Conservation (phyloP, 2,329 filamentous ascomycete species). For the Arthroderma sp. region DNA sequence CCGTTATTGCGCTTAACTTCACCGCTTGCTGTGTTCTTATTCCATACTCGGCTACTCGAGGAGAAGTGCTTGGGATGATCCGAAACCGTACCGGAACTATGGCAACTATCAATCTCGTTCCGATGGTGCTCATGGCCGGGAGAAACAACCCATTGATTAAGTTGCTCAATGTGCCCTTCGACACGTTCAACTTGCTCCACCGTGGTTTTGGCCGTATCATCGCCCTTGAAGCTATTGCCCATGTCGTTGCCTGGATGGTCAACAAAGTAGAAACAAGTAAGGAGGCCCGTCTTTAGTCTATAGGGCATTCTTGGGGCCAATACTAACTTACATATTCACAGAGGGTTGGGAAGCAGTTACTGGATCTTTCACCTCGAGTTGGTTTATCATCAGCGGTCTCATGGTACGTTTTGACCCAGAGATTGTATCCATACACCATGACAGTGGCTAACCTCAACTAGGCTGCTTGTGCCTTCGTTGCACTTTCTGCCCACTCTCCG, state of each 20-base stretch:
- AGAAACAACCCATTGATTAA: conserved; percentile 27
- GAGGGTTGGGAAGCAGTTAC: conserved; percentile 25
- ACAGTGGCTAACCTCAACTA: conserved; percentile 11
- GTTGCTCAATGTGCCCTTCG: conserved; percentile 23
- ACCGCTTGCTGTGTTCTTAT: conserved; percentile 38
- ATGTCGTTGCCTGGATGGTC: conserved; percentile 60
- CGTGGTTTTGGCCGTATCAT: conserved; percentile 63
- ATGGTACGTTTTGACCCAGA: conserved; percentile 22
- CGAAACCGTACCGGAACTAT: conserved; percentile 30
- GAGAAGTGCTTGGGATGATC: conserved; percentile 25
- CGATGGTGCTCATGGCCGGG: conserved; percentile 24
- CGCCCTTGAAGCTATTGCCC: conserved; percentile 54
- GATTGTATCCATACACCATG: background rate
- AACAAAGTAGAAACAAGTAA: conserved; percentile 43
- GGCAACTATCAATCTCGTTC: conserved; percentile 25
- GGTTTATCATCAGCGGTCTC: conserved; percentile 30
- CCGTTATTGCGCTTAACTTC: conserved; percentile 30
- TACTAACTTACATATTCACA: conserved; percentile 6
- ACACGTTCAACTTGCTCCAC: conserved; percentile 45
- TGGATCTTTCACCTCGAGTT: conserved; percentile 18
- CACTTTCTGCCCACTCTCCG: conserved; percentile 56
- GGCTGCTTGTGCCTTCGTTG: conserved; percentile 42
- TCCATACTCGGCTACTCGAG: conserved; percentile 24
- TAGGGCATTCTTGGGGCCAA: conserved; percentile 24
- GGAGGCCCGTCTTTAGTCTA: conserved; percentile 44